Evolutionary conservation across 2,329 filamentous ascomycete species (phyloP), one percentile per base, ranked within the genome.

Genomic region (Chaetomium sp.): DNA sequence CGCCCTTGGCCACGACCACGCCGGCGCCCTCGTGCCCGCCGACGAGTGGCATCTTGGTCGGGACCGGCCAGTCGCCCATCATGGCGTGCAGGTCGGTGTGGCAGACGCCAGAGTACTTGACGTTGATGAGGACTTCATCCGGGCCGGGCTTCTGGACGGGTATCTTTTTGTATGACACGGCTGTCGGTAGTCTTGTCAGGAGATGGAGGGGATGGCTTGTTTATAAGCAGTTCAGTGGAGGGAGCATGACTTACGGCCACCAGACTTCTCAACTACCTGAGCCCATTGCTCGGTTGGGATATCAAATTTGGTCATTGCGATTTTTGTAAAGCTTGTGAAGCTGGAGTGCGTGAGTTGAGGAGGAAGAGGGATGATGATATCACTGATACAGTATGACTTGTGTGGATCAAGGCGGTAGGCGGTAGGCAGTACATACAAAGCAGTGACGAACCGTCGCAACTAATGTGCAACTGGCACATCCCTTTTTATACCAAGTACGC

Each of bases 101-200:
- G 84, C 92, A 96, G 71, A 96, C 92, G 75, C 92, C 92, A 31
- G 90, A 91, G 83, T 87, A 96, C 78, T 93, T 93, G 84, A 96
- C 86, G 80, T 96, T 94, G 80, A 97, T 82, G 70, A 97, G 90
- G 71, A 97, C 91, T 80, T 97, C 91, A 80, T 96, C 93, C 60
- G 93, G 89, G 25, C 89, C 92, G 47, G 93, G 93, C 77, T 88
- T 86, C 68, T 83, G 83, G 59, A 96, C 92, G 70, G 91, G 89
- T 73, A 97, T 94, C 80, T 89, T 85, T 81, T 92, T 93, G 84
- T 90, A 92, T 66, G 85, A 78, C 72, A 87, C 81, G 70, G 86
- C 86, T 88, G 68, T 53, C 8, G 50, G 23, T 49, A 16, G 5
- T 29, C 27, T 29, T 16, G 64, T 64, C 42, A 68, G 63, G 51